Evolutionary conservation across 495 filamentous ascomycete genomes (phyloP), one percentile per base, ranked within the genome.

Genomic region (Podospora australis): DNA sequence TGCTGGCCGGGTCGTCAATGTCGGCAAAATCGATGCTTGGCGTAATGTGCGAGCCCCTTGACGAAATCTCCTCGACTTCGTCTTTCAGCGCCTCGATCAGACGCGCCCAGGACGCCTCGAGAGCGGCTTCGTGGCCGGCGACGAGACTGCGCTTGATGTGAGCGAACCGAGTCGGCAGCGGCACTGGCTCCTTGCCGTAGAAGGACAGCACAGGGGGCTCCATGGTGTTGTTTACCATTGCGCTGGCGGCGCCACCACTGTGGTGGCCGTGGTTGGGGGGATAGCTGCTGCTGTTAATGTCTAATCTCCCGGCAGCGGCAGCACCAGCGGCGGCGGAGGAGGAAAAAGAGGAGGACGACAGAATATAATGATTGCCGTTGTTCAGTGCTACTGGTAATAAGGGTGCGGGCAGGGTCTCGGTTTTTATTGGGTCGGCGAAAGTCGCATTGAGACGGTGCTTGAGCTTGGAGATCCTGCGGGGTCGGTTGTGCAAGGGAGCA

Each of bases 161-260:
- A 25, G 80, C 81, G 55, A 91, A 96, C n/a, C 90, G 79, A 34
- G 78, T 65, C 4, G 86, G 83, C 4, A 96, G 71, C n/a, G 87
- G 85, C 38, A 82, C 72, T 8, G 86, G 80, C 51, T 83, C 71
- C 23, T 79, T 78, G 52, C 88, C 87, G 40, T 52, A 87, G 78
- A 66, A 96, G 78, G 54, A 90, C 74, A 67, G 80, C 78, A 52
- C 86, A 79, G 62, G 94, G 80, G 68, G 92, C 79, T 58, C 90
- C 89, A 72, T 77, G 62, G 55, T 66, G 36, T 39, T 43, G 48
- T 43, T 50, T 32, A 42, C 44, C 38, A 13, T 19, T 46, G n/a
- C n/a, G n/a, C n/a, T n/a, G n/a, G n/a, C n/a, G n/a, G n/a, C n/a
- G n/a, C n/a, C n/a, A n/a, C n/a, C n/a, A n/a, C n/a, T n/a, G n/a